phyloP scores from a whole-genome alignment of 2,329 filamentous ascomycete species.

The Fusarium burgessii region DNA sequence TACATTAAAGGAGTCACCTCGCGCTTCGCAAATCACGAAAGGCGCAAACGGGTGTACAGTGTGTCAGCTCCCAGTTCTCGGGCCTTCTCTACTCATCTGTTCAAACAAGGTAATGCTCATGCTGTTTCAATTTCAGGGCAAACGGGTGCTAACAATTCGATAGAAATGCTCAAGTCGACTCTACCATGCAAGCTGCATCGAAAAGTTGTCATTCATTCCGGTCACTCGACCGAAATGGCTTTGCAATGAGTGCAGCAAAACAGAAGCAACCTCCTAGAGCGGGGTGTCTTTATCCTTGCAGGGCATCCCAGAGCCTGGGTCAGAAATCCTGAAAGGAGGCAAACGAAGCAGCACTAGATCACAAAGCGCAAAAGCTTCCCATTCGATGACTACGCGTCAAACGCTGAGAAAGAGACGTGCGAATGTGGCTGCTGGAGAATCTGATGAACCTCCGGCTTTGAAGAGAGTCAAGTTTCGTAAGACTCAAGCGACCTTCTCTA shows the following conservation, averaged over 20 bases:
- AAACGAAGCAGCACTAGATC: background rate
- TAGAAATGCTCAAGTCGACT: slow-evolving; percentile 59
- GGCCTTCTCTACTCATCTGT: slow-evolving; percentile 62
- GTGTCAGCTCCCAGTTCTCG: slow-evolving; percentile 62
- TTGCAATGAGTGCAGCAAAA: slow-evolving; percentile 57
- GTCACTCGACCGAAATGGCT: slow-evolving; percentile 55
- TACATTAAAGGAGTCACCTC: slow-evolving; percentile 47
- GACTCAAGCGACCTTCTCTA: background rate
- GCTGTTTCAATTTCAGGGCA: background rate
- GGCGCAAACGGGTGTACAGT: slow-evolving; percentile 60
- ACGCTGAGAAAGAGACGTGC: slow-evolving; percentile 10
- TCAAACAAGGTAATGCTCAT: slow-evolving; percentile 59
- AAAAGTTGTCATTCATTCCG: slow-evolving; percentile 51
- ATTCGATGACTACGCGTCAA: slow-evolving; percentile 6
- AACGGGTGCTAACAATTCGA: slow-evolving; percentile 24
- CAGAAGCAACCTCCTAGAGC: slow-evolving; percentile 44
- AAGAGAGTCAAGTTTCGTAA: slow-evolving; percentile 13
- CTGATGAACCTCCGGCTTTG: slow-evolving; percentile 3
- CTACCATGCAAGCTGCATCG: slow-evolving; percentile 63
- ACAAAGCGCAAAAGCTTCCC: slow-evolving; percentile 11
- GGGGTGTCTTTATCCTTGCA: slow-evolving; percentile 34
- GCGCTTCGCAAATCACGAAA: slow-evolving; percentile 54
- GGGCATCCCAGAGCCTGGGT: slow-evolving; percentile 1
- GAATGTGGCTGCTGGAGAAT: background rate
- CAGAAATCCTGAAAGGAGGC: background rate